These are phyloP conservation scores for Neonectria faginata DNA, from an alignment of 2,329 filamentous ascomycete species.

Conservation along the genomic window DNA sequence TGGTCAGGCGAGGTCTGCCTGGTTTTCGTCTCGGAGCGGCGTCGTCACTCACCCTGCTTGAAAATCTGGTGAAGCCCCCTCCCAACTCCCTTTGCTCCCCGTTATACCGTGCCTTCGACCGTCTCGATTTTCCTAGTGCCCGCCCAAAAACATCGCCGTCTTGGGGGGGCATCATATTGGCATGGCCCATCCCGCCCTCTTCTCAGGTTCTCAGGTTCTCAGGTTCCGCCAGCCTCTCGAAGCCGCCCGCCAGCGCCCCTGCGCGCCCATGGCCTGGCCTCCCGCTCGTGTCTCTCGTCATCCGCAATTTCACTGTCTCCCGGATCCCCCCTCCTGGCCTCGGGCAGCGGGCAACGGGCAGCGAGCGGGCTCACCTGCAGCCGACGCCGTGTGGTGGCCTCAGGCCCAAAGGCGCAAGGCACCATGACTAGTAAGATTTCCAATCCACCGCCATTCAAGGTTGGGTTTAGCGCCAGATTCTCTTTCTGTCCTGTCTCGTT, in stretches of 20 bases:
- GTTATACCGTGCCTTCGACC: conserved; percentile 40
- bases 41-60: conserved; percentile 45
- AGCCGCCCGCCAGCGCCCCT: conserved; percentile 34
- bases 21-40: conserved; percentile 32
- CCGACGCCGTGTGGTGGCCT: conserved; percentile 39
- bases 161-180: conserved; percentile 32
- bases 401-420: conserved; percentile 41
- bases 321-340: conserved; percentile 32
- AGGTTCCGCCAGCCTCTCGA: conserved; percentile 34
- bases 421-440: conserved; percentile 49
- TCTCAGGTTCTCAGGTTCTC: conserved; percentile 18
- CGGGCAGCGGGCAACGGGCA: conserved; percentile 28
- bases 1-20: conserved; percentile 38
- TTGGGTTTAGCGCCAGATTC: conserved; percentile 52
- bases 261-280: conserved; percentile 34
- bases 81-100: conserved; percentile 44
- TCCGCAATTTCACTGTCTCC: conserved; percentile 45
- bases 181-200: conserved; percentile 14
- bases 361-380: conserved; percentile 35
- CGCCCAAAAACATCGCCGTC: conserved; percentile 36
- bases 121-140: conserved; percentile 40
- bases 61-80: conserved; percentile 47
- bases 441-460: conserved; percentile 51
- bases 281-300: conserved; percentile 40
- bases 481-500: conserved; percentile 40